Base-by-base conservation (phyloP, 2,329 filamentous ascomycete species). In the Epichloe gansuensis region DNA sequence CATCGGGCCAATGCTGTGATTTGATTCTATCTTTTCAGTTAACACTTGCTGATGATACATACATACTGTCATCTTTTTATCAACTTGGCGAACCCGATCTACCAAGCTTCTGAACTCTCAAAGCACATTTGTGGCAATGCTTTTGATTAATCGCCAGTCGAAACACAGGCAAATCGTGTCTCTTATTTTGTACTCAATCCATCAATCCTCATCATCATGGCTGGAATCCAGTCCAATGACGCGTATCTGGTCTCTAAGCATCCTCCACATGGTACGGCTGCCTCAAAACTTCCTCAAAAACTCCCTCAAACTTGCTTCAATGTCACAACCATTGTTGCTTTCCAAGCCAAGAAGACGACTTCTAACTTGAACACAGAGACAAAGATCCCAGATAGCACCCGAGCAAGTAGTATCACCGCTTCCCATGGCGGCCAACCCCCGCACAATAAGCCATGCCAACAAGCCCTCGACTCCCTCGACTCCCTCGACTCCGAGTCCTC, bases 401-500 rank as follows among this genome's bases (percentile, higher is more conserved):
- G 23, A 9, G 21, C 25, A 17, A 46, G 44, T 21, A 48, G 34
- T 31, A 11, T 23, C 4, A 12, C 34, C 13, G n/a, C 31, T 23
- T 28, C 46, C 17, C 13, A 23, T 34, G 50, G 15, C 34, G 11
- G 17, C 42, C 11, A 23, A 17, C 3, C 25, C 28, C 17, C 37
- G n/a, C 31, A 13, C 41, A 11, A 46, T 28, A 47, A 43, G 46
- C 21, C 35, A 71, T 34, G 73, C 75, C 57, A 60, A 64, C n/a
- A 67, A 64, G 34, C 17, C 17, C 17, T 21, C 17, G 17, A 21
- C 17, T 21, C 17, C 17, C 17, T 21, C 17, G 17, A 21, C 17
- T 21, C 69, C 71, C 46, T 52, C 66, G 53, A 58, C 63, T 49
- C 53, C 68, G 50, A 62, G 62, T 11, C 59, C 65, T 48, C 56